phyloP scores from a whole-genome alignment of 2,329 filamentous ascomycete genomes.

The Pestalotiopsis sp. region DNA sequence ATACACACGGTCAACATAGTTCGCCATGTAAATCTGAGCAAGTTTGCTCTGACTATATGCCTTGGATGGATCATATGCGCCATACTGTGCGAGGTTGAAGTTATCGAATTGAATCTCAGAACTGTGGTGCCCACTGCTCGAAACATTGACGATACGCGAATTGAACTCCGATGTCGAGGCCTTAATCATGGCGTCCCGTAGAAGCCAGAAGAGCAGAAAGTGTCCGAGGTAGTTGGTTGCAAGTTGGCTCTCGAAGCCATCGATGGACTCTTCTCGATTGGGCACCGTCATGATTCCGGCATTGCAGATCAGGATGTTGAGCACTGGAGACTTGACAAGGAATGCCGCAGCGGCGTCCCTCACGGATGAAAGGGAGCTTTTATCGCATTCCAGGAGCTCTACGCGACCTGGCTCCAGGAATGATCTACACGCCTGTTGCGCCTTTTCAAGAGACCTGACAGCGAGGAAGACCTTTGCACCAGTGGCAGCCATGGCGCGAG shows the following conservation, averaged over 20 bases:
- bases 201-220: slow-evolving; percentile 20
- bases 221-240: slow-evolving; percentile 20
- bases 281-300: slow-evolving; percentile 30
- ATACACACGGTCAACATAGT: neutral
- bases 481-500: slow-evolving; percentile 14
- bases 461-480: slow-evolving; percentile 20
- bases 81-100: slow-evolving; percentile 34
- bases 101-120: slow-evolving; percentile 36
- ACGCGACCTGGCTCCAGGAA: slow-evolving; percentile 16
- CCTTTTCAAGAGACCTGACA: slow-evolving; percentile 17
- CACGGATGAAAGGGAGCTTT: slow-evolving; percentile 16
- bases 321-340: slow-evolving; percentile 13
- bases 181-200: slow-evolving; percentile 14
- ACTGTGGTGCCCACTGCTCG: slow-evolving; percentile 40
- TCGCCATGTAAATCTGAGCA: slow-evolving; percentile 40
- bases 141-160: slow-evolving; percentile 45
- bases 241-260: slow-evolving; percentile 22
- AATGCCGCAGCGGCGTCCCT: slow-evolving; percentile 16
- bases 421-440: slow-evolving; percentile 9
- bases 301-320: slow-evolving; percentile 21
- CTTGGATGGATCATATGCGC: slow-evolving; percentile 34
- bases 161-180: slow-evolving; percentile 10
- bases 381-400: slow-evolving; percentile 18
- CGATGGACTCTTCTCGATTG: slow-evolving; percentile 25
- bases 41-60: slow-evolving; percentile 53